Conservation (phyloP, 2,329 filamentous ascomycete species). For the Colletotrichum echinochloae region DNA sequence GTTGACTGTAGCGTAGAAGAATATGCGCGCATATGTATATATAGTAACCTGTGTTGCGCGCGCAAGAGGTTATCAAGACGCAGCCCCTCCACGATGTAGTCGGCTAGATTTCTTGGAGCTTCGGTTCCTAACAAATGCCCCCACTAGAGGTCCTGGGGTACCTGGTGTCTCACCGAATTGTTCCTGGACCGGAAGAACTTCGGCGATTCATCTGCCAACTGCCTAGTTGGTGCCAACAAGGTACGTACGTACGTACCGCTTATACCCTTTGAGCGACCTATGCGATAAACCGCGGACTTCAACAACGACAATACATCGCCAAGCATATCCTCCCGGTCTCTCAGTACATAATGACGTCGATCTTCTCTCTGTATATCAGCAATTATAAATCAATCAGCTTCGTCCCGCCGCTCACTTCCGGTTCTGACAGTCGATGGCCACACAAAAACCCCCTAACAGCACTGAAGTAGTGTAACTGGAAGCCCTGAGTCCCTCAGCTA, state of each 20-base stretch:
- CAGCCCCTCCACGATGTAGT: constrained; percentile 37
- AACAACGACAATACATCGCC: neutral
- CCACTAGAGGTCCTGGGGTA: constrained; percentile 36
- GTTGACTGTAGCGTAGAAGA: neutral
- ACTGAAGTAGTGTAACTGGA: constrained; percentile 16
- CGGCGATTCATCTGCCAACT: neutral
- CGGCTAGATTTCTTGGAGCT: constrained; percentile 30
- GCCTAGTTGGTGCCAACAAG: neutral
- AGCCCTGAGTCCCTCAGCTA: neutral
- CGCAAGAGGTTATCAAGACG: constrained; percentile 21
- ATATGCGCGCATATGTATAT: neutral
- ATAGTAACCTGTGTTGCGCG: constrained; percentile 9
- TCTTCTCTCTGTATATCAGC: neutral
- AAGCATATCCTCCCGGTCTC: neutral
- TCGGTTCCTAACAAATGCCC: constrained; percentile 35
- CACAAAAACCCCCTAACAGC: neutral
- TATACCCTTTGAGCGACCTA: neutral
- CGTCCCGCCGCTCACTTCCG: neutral
- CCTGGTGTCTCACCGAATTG: constrained; percentile 18
- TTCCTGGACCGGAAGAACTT: constrained; percentile 23
- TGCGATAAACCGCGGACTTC: neutral
- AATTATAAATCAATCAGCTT: neutral
- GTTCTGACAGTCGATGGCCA: neutral
- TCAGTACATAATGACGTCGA: neutral
- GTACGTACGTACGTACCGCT: constrained; percentile 4